phyloP scores from a whole-genome alignment of 768 basidiomycete genomes.

The Pleurotus cornucopiae region DNA sequence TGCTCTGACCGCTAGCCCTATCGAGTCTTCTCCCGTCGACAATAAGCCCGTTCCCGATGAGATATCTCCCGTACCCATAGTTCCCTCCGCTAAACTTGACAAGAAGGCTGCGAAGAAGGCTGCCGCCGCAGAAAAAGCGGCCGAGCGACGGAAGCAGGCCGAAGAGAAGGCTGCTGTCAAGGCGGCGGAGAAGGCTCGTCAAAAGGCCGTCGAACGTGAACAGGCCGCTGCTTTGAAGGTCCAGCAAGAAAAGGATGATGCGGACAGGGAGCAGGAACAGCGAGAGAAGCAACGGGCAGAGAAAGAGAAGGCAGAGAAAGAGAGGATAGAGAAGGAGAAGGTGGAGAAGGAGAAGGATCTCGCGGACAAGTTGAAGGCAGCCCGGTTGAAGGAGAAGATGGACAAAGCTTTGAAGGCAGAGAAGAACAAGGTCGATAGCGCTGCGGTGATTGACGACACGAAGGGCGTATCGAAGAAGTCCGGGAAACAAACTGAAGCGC shows the following conservation, averaged over 20 bases:
- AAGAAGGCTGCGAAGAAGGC: constrained; percentile 65
- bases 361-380: constrained; percentile 30
- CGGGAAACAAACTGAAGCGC: neutral
- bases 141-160: constrained; percentile 51
- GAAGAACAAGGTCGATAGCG: constrained; percentile 12
- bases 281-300: constrained; percentile 33
- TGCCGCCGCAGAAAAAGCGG: constrained; percentile 56
- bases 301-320: constrained; percentile 19
- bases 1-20: constrained; percentile 45
- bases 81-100: constrained; percentile 52
- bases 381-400: constrained; percentile 27
- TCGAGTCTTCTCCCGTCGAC: constrained; percentile 16
- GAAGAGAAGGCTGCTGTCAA: constrained; percentile 56
- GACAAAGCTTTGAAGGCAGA: constrained; percentile 19
- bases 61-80: constrained; percentile 23
- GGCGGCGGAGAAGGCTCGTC: constrained; percentile 53
- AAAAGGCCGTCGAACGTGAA: constrained; percentile 55
- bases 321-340: constrained; percentile 32
- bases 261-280: constrained; percentile 33
- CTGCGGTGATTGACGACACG: neutral
- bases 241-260: constrained; percentile 32
- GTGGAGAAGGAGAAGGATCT: constrained; percentile 33
- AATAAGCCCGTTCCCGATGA: constrained; percentile 29
- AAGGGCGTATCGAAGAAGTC: constrained; percentile 11
- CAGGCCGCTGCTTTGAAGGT: constrained; percentile 33